These are phyloP conservation scores for Aureobasidium uvarum DNA, from an alignment of 2,329 filamentous ascomycete species.

Conservation along the genomic window DNA sequence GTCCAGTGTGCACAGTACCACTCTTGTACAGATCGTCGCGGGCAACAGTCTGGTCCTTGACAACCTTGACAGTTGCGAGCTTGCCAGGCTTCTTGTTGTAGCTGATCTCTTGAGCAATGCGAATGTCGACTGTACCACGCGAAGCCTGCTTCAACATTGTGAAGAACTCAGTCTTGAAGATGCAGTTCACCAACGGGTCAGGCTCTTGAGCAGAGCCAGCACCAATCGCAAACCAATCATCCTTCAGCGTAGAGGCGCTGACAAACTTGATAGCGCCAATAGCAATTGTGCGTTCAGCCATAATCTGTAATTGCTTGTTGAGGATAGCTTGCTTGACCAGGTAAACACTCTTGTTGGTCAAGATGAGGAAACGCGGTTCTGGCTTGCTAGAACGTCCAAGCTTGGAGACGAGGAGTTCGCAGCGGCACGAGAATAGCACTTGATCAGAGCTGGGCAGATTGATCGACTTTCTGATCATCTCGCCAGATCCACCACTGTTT, in stretches of 20 bases:
- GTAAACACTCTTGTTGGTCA: conserved; percentile 85
- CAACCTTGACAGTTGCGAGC: conserved; percentile 78
- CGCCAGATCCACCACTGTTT: conserved; percentile 73
- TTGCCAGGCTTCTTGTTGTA: conserved; percentile 99
- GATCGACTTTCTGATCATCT: conserved; percentile 73
- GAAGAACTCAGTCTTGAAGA: conserved; percentile 97
- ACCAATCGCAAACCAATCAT: conserved; percentile 96
- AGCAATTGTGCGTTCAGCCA: conserved; percentile 76
- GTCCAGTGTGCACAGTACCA: conserved; percentile 79
- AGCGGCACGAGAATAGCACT: conserved; percentile 84
- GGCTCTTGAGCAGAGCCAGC: conserved; percentile 87
- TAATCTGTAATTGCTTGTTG: conserved; percentile 77
- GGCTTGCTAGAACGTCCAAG: conserved; percentile 95
- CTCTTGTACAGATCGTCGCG: conserved; percentile 90
- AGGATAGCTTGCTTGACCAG: conserved; percentile 80
- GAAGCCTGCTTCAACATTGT: conserved; percentile 82
- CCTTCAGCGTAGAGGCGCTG: conserved; percentile 73
- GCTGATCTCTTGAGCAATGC: conserved; percentile 79
- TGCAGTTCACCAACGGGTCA: conserved; percentile 88
- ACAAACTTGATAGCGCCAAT: conserved; percentile 87
- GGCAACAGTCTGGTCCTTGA: conserved; percentile 76
- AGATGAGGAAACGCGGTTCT: conserved; percentile 76
- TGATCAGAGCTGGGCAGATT: conserved; percentile 68
- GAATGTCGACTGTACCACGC: conserved; percentile 75
- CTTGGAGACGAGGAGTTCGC: conserved; percentile 86